Percentiles rank a stretch among this genome's conserved stretches.
phyloP scores from a whole-genome alignment of 129 eudicot species.

The Kitagawia praeruptora region DNA sequence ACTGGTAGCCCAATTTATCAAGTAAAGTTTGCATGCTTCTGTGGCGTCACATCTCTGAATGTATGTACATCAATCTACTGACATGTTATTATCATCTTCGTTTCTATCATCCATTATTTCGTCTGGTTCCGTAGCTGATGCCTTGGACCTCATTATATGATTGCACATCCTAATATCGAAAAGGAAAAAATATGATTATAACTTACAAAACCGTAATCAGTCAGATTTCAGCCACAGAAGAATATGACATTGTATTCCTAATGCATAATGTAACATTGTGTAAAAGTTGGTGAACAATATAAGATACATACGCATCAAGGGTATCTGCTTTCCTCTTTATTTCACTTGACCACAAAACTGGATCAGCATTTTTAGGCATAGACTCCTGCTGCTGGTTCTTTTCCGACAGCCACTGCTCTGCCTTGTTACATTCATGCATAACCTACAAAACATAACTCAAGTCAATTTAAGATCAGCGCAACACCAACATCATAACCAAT shows the following conservation, averaged over 20 bases:
- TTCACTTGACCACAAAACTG: slow-evolving; percentile 59
- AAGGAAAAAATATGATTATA: not conserved
- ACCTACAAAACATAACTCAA: slow-evolving; percentile 42
- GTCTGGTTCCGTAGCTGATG: slow-evolving; percentile 26
- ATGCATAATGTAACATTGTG: not conserved
- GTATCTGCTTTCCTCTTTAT: slow-evolving; percentile 53
- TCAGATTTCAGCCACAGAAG: not conserved
- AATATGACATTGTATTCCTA: not conserved
- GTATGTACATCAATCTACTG: slow-evolving; percentile 8
- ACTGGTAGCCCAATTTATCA: not conserved
- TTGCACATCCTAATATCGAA: slow-evolving; percentile 50
- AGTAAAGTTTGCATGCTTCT: not conserved
- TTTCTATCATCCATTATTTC: slow-evolving; percentile 16
- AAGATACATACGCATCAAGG: slow-evolving; percentile 52
- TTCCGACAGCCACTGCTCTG: slow-evolving; percentile 64
- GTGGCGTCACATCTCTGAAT: not conserved
- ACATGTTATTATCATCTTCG: slow-evolving; percentile 6
- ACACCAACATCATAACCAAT: not conserved
- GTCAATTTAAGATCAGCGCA: not conserved
- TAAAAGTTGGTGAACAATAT: not conserved
- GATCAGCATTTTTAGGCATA: slow-evolving; percentile 66
- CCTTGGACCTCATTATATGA: slow-evolving; percentile 43
- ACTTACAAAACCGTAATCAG: not conserved
- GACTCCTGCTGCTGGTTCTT: slow-evolving; percentile 57
- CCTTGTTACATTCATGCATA: slow-evolving; percentile 55